Percentiles rank a stretch among this genome's conserved stretches.
Conservation (phyloP, 768 basidiomycete species). For the Phaeotremella fagi region DNA sequence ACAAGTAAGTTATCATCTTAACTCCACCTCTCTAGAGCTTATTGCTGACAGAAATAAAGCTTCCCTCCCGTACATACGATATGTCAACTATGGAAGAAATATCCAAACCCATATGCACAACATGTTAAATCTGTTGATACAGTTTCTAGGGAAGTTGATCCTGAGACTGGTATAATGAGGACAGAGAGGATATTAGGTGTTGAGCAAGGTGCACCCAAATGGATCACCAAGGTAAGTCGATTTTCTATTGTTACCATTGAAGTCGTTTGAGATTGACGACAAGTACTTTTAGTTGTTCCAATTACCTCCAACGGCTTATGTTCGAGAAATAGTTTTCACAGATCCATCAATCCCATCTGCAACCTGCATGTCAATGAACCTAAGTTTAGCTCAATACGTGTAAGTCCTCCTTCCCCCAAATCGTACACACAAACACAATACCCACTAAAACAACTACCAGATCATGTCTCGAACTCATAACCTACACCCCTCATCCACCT, state of each 20-base stretch:
- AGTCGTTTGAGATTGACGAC: background rate
- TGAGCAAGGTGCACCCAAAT: conserved; percentile 82
- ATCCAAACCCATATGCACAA: conserved; percentile 66
- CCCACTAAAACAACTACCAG: no score
- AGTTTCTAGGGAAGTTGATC: conserved; percentile 70
- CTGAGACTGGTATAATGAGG: conserved; percentile 78
- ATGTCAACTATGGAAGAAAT: conserved; percentile 91
- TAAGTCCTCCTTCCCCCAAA: conserved; percentile 60
- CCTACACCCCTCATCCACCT: conserved; percentile 64
- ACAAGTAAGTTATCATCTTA: conserved; percentile 21
- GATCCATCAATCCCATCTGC: conserved; percentile 76
- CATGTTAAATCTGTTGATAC: conserved; percentile 53
- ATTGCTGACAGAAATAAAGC: conserved; percentile 50
- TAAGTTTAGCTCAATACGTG: conserved; percentile 89
- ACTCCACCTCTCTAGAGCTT: background rate
- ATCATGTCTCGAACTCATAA: conserved; percentile 69
- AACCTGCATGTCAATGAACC: conserved; percentile 85
- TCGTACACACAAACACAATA: no score
- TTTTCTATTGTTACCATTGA: background rate
- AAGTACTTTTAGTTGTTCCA: conserved; percentile 38
- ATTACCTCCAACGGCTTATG: conserved; percentile 66
- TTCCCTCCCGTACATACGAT: conserved; percentile 88
- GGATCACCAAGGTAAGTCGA: conserved; percentile 80
- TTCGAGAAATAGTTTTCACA: conserved; percentile 88
- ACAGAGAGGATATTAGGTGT: conserved; percentile 85